Conservation (phyloP, 2,329 filamentous ascomycete species). For the Bipolaris gigantea region DNA sequence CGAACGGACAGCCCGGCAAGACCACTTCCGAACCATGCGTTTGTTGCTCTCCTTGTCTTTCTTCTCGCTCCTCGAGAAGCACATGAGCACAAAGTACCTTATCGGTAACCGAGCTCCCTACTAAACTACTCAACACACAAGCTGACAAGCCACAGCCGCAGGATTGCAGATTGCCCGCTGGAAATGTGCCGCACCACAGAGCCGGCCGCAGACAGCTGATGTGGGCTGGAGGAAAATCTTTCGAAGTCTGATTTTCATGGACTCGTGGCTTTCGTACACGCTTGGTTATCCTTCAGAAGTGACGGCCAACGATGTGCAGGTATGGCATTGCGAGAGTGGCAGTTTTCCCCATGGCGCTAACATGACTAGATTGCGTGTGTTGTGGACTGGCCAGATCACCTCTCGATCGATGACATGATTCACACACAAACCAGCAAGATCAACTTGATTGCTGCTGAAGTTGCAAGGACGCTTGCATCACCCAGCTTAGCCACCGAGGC, state of each 20-base stretch:
- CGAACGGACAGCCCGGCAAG: conserved; percentile 31
- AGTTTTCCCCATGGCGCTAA: conserved; percentile 14
- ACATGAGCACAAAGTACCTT: conserved; percentile 44
- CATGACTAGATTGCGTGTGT: conserved; percentile 27
- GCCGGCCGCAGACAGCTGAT: not conserved
- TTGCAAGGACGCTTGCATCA: conserved; percentile 36
- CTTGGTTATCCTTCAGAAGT: conserved; percentile 42
- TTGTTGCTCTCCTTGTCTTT: conserved; percentile 41
- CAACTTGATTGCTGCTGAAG: conserved; percentile 42
- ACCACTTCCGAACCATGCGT: conserved; percentile 42
- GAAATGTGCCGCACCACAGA: conserved; percentile 26
- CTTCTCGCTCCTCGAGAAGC: conserved; percentile 44
- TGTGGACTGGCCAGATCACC: conserved; percentile 11
- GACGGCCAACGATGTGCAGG: conserved; percentile 31
- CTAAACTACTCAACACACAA: not conserved
- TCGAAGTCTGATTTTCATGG: conserved; percentile 45
- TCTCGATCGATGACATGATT: conserved; percentile 37
- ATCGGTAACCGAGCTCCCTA: conserved; percentile 31
- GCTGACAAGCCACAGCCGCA: conserved; percentile 31
- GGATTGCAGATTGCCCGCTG: conserved; percentile 43
- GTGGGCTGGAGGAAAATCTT: conserved; percentile 36
- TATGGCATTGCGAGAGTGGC: conserved; percentile 15
- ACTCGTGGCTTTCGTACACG: conserved; percentile 45
- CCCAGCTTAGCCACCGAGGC: conserved; percentile 36
- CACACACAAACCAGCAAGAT: conserved; percentile 42